phyloP scores from a whole-genome alignment of 1,284 basidiomycete species.

The Leccinum proliferum region DNA sequence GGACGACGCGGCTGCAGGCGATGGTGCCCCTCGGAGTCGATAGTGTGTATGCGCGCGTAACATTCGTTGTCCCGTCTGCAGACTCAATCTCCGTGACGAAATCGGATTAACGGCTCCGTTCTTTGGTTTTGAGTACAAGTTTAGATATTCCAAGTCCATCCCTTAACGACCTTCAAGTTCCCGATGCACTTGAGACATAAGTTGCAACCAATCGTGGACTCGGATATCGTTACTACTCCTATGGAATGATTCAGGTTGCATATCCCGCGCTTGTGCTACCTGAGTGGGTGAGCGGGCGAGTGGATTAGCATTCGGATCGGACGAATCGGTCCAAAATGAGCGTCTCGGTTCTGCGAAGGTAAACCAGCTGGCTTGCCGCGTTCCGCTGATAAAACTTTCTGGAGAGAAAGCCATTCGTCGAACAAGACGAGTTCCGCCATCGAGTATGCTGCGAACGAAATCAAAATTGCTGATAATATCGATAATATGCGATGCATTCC shows the following conservation, averaged over 20 bases:
- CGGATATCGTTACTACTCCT: too few species aligned
- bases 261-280: slow-evolving; percentile 39
- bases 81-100: slow-evolving; percentile 40
- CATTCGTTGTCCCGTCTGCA: background rate
- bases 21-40: slow-evolving; percentile 57
- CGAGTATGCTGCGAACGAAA: background rate
- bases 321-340: slow-evolving; percentile 63
- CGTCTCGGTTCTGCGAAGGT: slow-evolving; percentile 57
- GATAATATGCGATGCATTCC: background rate
- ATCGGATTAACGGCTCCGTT: too few species aligned
- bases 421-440: slow-evolving; percentile 7
- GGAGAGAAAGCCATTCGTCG: slow-evolving; percentile 1
- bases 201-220: too few species aligned
- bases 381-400: slow-evolving; percentile 3
- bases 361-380: slow-evolving; percentile 21
- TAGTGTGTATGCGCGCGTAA: slow-evolving; percentile 8
- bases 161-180: too few species aligned
- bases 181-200: too few species aligned
- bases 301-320: slow-evolving; percentile 49
- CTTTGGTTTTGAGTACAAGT: too few species aligned
- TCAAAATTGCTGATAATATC: background rate
- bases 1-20: slow-evolving; percentile 56
- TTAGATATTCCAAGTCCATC: too few species aligned
- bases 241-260: too few species aligned
- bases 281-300: slow-evolving; percentile 33